Evolutionary conservation across 164 flowering plant species (phyloP).

Genomic region (Magnolia changhungtana): DNA sequence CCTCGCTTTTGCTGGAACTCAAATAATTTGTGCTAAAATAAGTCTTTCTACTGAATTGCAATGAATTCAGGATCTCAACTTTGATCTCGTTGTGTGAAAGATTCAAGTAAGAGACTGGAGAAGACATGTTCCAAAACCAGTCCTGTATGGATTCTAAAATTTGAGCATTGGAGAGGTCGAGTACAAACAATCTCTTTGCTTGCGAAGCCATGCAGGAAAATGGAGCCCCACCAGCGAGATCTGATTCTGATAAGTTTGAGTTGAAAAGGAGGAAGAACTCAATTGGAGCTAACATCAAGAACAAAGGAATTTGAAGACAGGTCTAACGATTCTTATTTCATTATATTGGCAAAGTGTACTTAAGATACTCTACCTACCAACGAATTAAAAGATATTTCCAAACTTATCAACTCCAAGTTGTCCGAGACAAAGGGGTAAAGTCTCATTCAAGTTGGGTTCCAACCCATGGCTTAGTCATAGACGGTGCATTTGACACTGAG

Average conservation of each 20-base stretch:
- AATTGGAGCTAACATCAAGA: not conserved
- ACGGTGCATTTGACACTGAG: too few relatives aligned
- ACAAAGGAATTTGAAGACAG: not conserved
- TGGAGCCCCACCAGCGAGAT: not conserved
- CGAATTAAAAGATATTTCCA: not conserved
- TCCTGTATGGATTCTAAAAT: slow-evolving; percentile 11
- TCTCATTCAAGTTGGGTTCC: too few relatives aligned
- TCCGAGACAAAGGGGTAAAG: too few relatives aligned
- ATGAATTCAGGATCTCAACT: not conserved
- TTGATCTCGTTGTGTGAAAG: slow-evolving; percentile 11
- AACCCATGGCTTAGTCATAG: too few relatives aligned
- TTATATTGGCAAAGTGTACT: not conserved
- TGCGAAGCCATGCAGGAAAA: not conserved
- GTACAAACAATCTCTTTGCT: not conserved
- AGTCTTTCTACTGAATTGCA: too few relatives aligned
- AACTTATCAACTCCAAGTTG: not conserved
- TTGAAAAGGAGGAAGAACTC: slow-evolving; percentile 5
- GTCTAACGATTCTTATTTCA: not conserved
- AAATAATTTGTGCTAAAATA: too few relatives aligned
- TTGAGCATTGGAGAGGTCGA: not conserved
- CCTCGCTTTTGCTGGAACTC: too few relatives aligned
- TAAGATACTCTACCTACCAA: not conserved
- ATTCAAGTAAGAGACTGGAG: not conserved
- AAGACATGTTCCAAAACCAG: slow-evolving; percentile 14
- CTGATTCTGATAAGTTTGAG: not conserved